phyloP scores from a whole-genome alignment of 2,329 filamentous ascomycete genomes.

The Phialocephala sp. region DNA sequence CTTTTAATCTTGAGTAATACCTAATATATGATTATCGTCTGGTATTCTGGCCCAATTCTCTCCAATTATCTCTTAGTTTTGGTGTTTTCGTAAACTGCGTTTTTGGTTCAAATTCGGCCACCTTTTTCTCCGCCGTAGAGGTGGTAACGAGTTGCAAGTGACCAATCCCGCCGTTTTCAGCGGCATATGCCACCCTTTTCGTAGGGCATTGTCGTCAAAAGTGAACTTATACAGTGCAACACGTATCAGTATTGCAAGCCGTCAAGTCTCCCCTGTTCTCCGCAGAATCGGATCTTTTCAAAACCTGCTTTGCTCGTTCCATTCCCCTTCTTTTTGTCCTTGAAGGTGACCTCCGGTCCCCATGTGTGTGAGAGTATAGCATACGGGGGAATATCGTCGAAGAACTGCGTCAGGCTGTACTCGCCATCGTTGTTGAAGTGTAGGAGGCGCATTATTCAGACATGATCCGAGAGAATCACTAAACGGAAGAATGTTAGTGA shows the following conservation, averaged over 20 bases:
- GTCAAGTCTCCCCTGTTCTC: slow-evolving; percentile 37
- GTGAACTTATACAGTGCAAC: no score
- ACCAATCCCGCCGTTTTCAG: no score
- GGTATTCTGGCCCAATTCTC: no score
- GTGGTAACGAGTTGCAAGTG: no score
- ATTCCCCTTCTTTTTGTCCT: slow-evolving; percentile 8
- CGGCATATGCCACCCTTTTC: no score
- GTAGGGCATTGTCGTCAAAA: no score
- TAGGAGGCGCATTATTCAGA: slow-evolving; percentile 29
- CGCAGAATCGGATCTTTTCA: slow-evolving; percentile 5
- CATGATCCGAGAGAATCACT: slow-evolving; percentile 20
- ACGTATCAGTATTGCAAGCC: slow-evolving; percentile 7
- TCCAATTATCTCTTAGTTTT: no score
- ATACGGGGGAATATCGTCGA: slow-evolving; percentile 21
- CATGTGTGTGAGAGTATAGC: slow-evolving; percentile 21
- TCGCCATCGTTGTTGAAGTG: slow-evolving; percentile 21
- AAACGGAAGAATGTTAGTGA: slow-evolving; percentile 19
- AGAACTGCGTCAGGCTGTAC: slow-evolving; percentile 18
- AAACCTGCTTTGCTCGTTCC: slow-evolving; percentile 22
- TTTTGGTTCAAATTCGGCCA: no score
- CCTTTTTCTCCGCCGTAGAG: no score
- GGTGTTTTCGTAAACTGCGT: no score
- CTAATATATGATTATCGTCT: no score
- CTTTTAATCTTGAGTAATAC: no score
- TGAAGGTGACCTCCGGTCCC: slow-evolving; percentile 11